Conservation (phyloP, 1,284 basidiomycete genomes). For the Ustanciosporium gigantosporum region DNA sequence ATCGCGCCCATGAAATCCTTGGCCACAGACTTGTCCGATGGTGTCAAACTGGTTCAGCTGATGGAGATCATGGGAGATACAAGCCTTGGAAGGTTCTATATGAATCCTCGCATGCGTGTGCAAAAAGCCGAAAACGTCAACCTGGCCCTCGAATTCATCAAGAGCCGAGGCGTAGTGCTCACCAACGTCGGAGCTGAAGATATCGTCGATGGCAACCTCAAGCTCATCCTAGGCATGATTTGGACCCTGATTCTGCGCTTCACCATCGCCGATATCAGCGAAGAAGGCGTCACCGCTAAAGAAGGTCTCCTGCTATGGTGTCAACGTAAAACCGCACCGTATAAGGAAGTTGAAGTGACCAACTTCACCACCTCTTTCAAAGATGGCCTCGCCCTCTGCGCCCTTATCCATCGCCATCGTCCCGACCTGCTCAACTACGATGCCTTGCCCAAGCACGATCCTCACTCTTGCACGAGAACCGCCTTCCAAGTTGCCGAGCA, state of each 20-base stretch:
- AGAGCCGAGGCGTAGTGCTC: slow-evolving; percentile 87
- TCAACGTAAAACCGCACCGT: slow-evolving; percentile 89
- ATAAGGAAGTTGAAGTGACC: slow-evolving; percentile 87
- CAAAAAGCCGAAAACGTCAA: slow-evolving; percentile 99
- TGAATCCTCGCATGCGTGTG: slow-evolving; percentile 83
- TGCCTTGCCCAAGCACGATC: slow-evolving; percentile 70
- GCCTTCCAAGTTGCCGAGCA: slow-evolving; percentile 29
- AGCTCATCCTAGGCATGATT: slow-evolving; percentile 97
- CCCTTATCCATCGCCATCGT: slow-evolving; percentile 92
- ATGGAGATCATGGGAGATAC: slow-evolving; percentile 70
- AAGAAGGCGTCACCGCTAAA: slow-evolving; percentile 94
- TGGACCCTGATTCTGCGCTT: slow-evolving; percentile 90
- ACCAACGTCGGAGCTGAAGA: slow-evolving; percentile 98
- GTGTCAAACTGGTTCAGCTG: slow-evolving; percentile 81
- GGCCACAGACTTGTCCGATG: slow-evolving; percentile 87
- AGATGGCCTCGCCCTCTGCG: slow-evolving; percentile 92
- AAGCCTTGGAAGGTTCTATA: slow-evolving; percentile 87
- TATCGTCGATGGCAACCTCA: slow-evolving; percentile 95
- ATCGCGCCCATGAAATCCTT: slow-evolving; percentile 89
- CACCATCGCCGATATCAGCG: slow-evolving; percentile 97
- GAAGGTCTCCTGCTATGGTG: slow-evolving; percentile 94
- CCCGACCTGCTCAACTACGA: slow-evolving; percentile 91
- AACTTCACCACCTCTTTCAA: slow-evolving; percentile 92
- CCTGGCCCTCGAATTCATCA: slow-evolving; percentile 92
- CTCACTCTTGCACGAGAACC: slow-evolving; percentile 43